Conservation (phyloP, 805 yeast genomes). For the Isabelozyma pseudorhagii region DNA sequence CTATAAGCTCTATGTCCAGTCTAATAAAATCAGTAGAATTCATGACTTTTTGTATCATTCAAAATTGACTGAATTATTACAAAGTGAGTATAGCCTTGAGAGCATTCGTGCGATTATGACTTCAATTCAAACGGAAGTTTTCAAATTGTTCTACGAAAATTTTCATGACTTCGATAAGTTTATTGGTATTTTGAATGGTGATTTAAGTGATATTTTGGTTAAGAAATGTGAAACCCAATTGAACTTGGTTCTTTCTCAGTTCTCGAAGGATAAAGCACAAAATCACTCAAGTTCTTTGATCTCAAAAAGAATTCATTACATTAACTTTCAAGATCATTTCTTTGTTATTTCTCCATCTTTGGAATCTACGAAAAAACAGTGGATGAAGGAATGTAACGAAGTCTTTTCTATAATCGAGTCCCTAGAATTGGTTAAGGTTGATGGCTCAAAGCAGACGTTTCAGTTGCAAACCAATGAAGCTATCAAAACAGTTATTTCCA, state of each 20-base stretch:
- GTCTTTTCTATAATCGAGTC: conserved; percentile 14
- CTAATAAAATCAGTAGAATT: conserved; percentile 13
- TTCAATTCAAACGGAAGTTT: conserved; percentile 11
- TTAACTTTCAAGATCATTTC: conserved; percentile 33
- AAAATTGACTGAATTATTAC: conserved; percentile 7
- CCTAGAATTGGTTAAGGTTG: conserved; percentile 8
- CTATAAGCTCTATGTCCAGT: conserved; percentile 14
- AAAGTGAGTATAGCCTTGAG: conserved; percentile 11
- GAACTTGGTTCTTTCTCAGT: background rate
- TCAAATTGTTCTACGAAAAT: conserved; percentile 12
- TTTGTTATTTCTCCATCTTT: conserved; percentile 41
- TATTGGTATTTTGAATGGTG: conserved; percentile 16
- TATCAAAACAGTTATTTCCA: background rate
- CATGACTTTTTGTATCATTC: conserved; percentile 11
- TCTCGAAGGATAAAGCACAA: background rate
- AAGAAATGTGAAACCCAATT: conserved; percentile 16
- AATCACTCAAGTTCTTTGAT: background rate
- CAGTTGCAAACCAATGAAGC: background rate
- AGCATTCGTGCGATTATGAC: conserved; percentile 8
- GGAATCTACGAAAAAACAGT: conserved; percentile 27
- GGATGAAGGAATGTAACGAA: conserved; percentile 17
- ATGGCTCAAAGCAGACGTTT: background rate
- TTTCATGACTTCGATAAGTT: conserved; percentile 15
- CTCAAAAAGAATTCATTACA: conserved; percentile 21
- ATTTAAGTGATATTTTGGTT: conserved; percentile 10